Evolutionary conservation across 108 stramenopile species (phyloP), one percentile per base, ranked within the genome.

Genomic region (Nitzschia inconspicua): DNA sequence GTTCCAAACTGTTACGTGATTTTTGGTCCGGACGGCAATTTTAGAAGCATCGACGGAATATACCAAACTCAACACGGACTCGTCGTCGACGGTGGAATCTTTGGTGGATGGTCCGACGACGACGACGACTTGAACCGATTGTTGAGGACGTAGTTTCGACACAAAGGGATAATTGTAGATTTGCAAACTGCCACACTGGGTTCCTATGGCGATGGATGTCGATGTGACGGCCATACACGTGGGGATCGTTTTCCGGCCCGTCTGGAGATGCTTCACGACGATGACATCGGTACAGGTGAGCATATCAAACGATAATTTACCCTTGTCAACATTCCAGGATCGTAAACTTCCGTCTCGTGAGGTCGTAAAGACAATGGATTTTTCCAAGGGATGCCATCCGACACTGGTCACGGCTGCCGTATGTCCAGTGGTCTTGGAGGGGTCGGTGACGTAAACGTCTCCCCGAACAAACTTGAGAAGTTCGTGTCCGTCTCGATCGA

Each of bases 361-460:
- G 18, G 83, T 75, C 4, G 91, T 89, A 59, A 83, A 67, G 34
- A 88, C 86, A 25, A 77, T 68, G 43, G 88, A 77, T 50, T 80
- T 57, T 9, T 91, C 86, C 36, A 90, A 54, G 20, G 95, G 93
- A 68, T 96, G 89, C 86, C 93, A 96, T 23, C 57, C 72, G 2
- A 92, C 90, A 1, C 83, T 85, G 3, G 91, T 90, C 16, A 96
- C 88, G 6, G 71, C 55, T 18, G 85, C 83, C 19, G 84, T 86
- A 49, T 96, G 95, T 14, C 95, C 95, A 34, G 69, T 72, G 31
- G 93, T 96, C 41, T 79, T 77, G 18, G 85, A 48, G n/a, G 82
- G 62, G 72, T 96, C 93, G 11, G 79, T 80, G 9, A 94, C 85
- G 53, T 96, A 96, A 13, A 69, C 71, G 57, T 96, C 95, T 1